Evolutionary conservation across 768 basidiomycete species (phyloP).

Genomic region (Termitomyces eurrhizus): DNA sequence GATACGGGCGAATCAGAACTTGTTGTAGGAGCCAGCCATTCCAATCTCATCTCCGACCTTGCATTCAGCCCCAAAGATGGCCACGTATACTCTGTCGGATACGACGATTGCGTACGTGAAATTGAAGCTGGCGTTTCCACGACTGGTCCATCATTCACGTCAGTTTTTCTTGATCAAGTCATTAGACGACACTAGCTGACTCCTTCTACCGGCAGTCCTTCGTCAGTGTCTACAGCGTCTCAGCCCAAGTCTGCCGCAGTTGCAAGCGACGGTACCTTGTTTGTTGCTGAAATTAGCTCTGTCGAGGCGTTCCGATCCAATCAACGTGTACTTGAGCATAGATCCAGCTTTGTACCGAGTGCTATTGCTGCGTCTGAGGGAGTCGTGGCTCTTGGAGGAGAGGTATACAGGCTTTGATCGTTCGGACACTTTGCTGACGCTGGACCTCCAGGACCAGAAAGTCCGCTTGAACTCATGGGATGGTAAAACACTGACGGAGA

Average conservation of each 20-base stretch:
- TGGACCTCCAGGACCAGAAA: conserved; percentile 57
- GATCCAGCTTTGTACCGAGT: conserved; percentile 48
- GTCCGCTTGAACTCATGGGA: conserved; percentile 73
- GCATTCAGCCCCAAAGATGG: conserved; percentile 42
- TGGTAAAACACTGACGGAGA: conserved; percentile 56
- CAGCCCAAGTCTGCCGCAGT: conserved; percentile 70
- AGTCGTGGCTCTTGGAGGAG: conserved; percentile 69
- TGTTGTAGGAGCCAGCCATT: conserved; percentile 65
- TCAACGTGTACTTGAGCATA: conserved; percentile 59
- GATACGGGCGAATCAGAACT: conserved; percentile 38
- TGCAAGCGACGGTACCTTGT: conserved; percentile 57
- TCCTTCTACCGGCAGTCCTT: conserved; percentile 34
- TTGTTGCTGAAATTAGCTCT: conserved; percentile 52
- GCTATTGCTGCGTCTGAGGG: conserved; percentile 49
- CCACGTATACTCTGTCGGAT: conserved; percentile 65
- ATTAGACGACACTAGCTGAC: not conserved
- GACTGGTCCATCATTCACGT: conserved; percentile 32
- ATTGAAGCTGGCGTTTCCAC: conserved; percentile 39
- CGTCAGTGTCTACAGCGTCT: conserved; percentile 46
- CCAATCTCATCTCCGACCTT: conserved; percentile 64
- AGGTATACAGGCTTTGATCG: conserved; percentile 41
- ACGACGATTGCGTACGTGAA: conserved; percentile 76
- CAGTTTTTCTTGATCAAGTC: not conserved
- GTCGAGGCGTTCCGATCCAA: conserved; percentile 70
- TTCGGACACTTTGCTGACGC: not conserved